A percentile compares a stretch with the other conserved stretches of the same genome.
These are phyloP conservation scores for Amesomyces nigricolor DNA, from an alignment of 2,329 filamentous ascomycete genomes.

Conservation along the genomic window DNA sequence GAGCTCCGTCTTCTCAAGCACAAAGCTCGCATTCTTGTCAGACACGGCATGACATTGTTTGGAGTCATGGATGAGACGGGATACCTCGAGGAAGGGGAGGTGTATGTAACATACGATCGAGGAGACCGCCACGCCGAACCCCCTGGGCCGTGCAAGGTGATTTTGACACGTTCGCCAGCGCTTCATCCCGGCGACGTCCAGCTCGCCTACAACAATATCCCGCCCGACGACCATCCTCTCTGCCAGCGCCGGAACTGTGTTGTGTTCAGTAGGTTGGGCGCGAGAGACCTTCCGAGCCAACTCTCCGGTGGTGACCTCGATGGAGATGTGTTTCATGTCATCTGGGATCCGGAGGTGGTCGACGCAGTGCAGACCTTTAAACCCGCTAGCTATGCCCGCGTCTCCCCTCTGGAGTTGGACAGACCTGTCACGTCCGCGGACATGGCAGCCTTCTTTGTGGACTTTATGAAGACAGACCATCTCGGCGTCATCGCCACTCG, in stretches of 20 bases:
- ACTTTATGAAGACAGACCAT: constrained; percentile 64
- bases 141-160: constrained; percentile 37
- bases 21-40: constrained; percentile 67
- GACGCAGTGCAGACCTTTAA: constrained; percentile 41
- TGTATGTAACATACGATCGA: constrained; percentile 51
- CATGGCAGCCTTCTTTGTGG: constrained; percentile 76
- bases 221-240: constrained; percentile 55
- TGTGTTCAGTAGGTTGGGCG: constrained; percentile 67
- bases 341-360: constrained; percentile 53
- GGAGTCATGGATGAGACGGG: constrained; percentile 80
- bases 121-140: constrained; percentile 21
- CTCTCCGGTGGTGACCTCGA: constrained; percentile 79
- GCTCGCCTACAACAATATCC: constrained; percentile 55
- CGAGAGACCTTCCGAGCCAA: constrained; percentile 69
- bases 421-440: constrained; percentile 55
- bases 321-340: constrained; percentile 75
- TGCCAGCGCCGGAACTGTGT: constrained; percentile 64
- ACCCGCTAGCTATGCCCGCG: constrained; percentile 66
- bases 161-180: constrained; percentile 74
- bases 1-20: constrained; percentile 73
- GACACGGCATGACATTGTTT: constrained; percentile 67
- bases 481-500: constrained; percentile 59
- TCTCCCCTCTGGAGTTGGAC: constrained; percentile 52
- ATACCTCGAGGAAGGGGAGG: constrained; percentile 58
- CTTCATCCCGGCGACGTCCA: constrained; percentile 80